Conservation (phyloP, 148 eudicot genomes). For the Arbutus unedo region DNA sequence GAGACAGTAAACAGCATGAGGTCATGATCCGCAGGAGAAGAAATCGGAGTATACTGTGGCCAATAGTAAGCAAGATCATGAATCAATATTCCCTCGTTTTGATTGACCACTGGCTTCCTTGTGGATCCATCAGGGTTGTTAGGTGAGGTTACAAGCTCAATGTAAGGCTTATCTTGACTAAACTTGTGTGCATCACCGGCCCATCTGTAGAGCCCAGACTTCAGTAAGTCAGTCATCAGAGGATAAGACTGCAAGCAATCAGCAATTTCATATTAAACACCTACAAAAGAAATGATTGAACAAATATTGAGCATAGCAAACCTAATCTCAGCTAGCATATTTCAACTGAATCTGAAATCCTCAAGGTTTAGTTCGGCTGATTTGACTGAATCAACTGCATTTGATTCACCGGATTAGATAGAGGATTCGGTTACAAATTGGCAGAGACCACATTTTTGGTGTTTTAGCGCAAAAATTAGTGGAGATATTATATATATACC, state of each 20-base stretch:
- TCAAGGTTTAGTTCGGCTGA: too few relatives aligned
- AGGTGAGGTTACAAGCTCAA: constrained; percentile 93
- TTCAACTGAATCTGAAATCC: too few relatives aligned
- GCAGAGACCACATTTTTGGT: neutral
- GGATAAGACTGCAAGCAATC: constrained; percentile 71
- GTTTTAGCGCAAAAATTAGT: neutral
- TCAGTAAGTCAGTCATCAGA: constrained; percentile 66
- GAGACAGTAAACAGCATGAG: constrained; percentile 94
- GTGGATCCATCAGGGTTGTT: constrained; percentile 90
- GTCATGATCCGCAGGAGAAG: constrained; percentile 69
- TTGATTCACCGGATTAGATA: neutral
- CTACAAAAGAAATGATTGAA: neutral
- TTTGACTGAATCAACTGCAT: neutral
- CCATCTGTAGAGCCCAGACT: constrained; percentile 94
- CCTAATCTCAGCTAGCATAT: neutral
- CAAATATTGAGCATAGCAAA: neutral
- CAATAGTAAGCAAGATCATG: constrained; percentile 97
- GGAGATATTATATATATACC: neutral
- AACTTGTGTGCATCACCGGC: constrained; percentile 72
- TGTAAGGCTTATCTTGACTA: constrained; percentile 61
- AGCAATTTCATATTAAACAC: neutral
- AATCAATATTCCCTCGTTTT: constrained; percentile 55
- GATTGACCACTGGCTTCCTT: constrained; percentile 66
- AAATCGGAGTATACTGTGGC: constrained; percentile 94
- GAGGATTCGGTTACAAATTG: neutral